These are phyloP conservation scores for Vanderwaltozyma tropicalis DNA, from an alignment of 805 yeast species.

Conservation along the genomic window DNA sequence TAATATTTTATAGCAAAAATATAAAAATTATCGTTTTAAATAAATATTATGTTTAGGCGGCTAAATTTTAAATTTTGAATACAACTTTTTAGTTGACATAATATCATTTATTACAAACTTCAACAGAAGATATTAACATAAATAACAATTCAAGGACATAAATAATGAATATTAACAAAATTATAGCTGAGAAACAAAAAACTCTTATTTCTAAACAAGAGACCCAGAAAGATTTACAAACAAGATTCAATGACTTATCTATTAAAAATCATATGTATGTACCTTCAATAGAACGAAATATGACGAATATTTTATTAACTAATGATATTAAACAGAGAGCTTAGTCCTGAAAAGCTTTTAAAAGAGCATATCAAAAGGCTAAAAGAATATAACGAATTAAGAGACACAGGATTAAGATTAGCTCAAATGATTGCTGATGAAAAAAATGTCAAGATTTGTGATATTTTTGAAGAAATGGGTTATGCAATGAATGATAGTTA, in stretches of 20 bases:
- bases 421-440: slow-evolving; percentile 54
- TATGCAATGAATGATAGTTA: slow-evolving; percentile 16
- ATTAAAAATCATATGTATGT: slow-evolving; percentile 8
- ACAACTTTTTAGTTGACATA: too few relatives aligned
- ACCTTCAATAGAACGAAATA: too few relatives aligned
- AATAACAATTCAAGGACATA: too few relatives aligned
- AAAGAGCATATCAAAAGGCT: slow-evolving; percentile 38
- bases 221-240: slow-evolving; percentile 2
- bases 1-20: background rate
- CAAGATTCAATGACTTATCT: slow-evolving; percentile 5
- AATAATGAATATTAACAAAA: background rate
- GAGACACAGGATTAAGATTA: slow-evolving; percentile 49
- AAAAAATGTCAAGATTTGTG: slow-evolving; percentile 35
- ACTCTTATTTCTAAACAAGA: slow-evolving; percentile 3
- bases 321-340: background rate
- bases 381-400: slow-evolving; percentile 51
- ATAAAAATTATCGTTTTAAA: background rate
- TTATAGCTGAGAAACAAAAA: slow-evolving; percentile 2
- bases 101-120: background rate
- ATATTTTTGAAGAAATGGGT: slow-evolving; percentile 46
- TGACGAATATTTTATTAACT: too few relatives aligned
- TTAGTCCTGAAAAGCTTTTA: background rate
- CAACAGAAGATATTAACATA: background rate
- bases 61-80: too few relatives aligned
- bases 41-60: background rate